These are phyloP conservation scores for Saccharomycopsis malanga DNA, from an alignment of 805 yeast genomes.

Conservation along the genomic window DNA sequence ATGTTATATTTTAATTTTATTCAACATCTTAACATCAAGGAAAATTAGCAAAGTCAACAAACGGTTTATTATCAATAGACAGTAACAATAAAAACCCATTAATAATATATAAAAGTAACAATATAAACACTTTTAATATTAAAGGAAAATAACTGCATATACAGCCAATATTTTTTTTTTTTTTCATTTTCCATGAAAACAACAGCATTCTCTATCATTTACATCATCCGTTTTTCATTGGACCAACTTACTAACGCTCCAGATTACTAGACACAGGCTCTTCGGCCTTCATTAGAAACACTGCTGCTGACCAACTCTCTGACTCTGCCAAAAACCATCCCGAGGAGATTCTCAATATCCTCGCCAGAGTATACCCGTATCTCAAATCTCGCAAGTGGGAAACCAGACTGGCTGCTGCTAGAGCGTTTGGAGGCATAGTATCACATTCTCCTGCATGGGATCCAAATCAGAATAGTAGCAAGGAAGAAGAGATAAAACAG, in stretches of 20 bases:
- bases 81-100: too few relatives aligned
- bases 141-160: too few relatives aligned
- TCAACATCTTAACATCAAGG: conserved; percentile 28
- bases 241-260: not conserved
- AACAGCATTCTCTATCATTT: not conserved
- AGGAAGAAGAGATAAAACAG: conserved; percentile 24
- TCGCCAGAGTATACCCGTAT: conserved; percentile 89
- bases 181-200: not conserved
- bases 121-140: too few relatives aligned
- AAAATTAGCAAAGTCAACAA: too few relatives aligned
- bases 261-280: conserved; percentile 78
- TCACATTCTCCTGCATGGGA: conserved; percentile 76
- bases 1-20: conserved; percentile 3
- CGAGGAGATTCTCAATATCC: conserved; percentile 74
- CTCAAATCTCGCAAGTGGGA: conserved; percentile 86
- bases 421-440: conserved; percentile 91
- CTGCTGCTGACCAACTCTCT: conserved; percentile 95
- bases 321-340: conserved; percentile 93
- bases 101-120: too few relatives aligned
- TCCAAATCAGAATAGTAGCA: conserved; percentile 37
- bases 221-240: not conserved
- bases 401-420: conserved; percentile 88
- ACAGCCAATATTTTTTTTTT: conserved; percentile 2
- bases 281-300: conserved; percentile 83
- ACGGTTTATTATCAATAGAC: too few relatives aligned